These are phyloP conservation scores for Eucalyptus regnans DNA, from an alignment of 345 rosid species.

Conservation along the genomic window DNA sequence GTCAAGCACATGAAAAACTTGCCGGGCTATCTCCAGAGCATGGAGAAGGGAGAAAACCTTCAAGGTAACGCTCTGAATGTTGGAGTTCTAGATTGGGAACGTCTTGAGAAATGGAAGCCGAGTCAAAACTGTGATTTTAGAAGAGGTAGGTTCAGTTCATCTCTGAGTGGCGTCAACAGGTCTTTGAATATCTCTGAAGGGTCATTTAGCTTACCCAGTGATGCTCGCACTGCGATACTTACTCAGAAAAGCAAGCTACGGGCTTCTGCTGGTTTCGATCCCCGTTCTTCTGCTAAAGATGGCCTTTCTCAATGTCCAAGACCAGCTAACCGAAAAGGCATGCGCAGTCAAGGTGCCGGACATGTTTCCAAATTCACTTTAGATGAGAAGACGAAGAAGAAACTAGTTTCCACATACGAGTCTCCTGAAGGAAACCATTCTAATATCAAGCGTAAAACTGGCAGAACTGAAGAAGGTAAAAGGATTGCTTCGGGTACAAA, in stretches of 20 bases:
- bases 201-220: slow-evolving; percentile 8
- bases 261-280: slow-evolving; percentile 7
- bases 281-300: slow-evolving; percentile 7
- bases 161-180: slow-evolving; percentile 4
- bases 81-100: slow-evolving; percentile 86
- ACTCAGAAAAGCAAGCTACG: slow-evolving; percentile 2
- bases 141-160: slow-evolving; percentile 9
- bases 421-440: slow-evolving; percentile 3
- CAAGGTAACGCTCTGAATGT: slow-evolving; percentile 65
- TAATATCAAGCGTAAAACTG: neutral
- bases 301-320: slow-evolving; percentile 19
- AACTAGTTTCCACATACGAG: slow-evolving; percentile 10
- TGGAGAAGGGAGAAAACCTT: slow-evolving; percentile 28
- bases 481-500: neutral
- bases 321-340: slow-evolving; percentile 14
- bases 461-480: slow-evolving; percentile 4
- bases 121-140: slow-evolving; percentile 7
- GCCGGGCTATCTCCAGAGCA: slow-evolving; percentile 59
- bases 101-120: slow-evolving; percentile 56
- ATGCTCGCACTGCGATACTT: slow-evolving; percentile 11
- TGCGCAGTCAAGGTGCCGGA: slow-evolving; percentile 20
- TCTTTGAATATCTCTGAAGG: slow-evolving; percentile 7
- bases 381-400: slow-evolving; percentile 12
- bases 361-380: slow-evolving; percentile 27
- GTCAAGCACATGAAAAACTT: slow-evolving; percentile 72